A percentile compares a stretch with the other conserved stretches of the same genome.
phyloP scores from a whole-genome alignment of 1,284 basidiomycete species.

The Caloboletus firmus region DNA sequence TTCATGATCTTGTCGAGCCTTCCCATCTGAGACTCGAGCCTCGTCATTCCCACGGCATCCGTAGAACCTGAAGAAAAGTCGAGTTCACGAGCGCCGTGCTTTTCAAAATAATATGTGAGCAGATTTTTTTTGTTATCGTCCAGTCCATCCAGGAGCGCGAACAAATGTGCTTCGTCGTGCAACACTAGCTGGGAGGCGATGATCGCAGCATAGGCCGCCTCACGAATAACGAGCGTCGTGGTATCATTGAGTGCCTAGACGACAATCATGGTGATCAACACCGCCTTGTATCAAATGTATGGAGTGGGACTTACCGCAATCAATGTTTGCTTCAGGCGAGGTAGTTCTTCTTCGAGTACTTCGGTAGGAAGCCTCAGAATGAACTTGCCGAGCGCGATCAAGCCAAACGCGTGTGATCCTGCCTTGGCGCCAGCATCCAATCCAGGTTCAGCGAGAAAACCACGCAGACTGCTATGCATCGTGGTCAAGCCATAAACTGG shows the following conservation, averaged over 20 bases:
- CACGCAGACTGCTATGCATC: constrained; percentile 65
- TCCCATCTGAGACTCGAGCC: constrained; percentile 72
- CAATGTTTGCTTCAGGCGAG: constrained; percentile 66
- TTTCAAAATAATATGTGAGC: constrained; percentile 81
- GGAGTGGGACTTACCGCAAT: constrained; percentile 52
- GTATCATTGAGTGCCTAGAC: constrained; percentile 68
- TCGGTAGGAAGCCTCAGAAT: constrained; percentile 75
- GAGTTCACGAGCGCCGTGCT: constrained; percentile 64
- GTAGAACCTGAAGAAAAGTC: constrained; percentile 34
- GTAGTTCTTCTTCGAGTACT: constrained; percentile 82
- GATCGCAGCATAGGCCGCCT: constrained; percentile 77
- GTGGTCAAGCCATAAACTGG: constrained; percentile 82
- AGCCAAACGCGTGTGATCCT: constrained; percentile 72
- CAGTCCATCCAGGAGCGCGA: constrained; percentile 73
- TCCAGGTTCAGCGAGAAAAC: constrained; percentile 55
- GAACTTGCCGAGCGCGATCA: constrained; percentile 79
- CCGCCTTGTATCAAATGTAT: neutral
- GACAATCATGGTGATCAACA: constrained; percentile 1
- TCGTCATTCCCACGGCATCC: constrained; percentile 51
- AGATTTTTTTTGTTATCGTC: constrained; percentile 85
- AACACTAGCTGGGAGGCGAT: constrained; percentile 79
- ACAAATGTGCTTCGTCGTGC: constrained; percentile 77
- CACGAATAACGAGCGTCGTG: constrained; percentile 71
- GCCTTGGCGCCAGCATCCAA: constrained; percentile 54
- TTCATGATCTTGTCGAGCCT: constrained; percentile 73